These are phyloP conservation scores for Dioscorea dumetorum DNA, from an alignment of 106 monocot species.

Conservation along the genomic window DNA sequence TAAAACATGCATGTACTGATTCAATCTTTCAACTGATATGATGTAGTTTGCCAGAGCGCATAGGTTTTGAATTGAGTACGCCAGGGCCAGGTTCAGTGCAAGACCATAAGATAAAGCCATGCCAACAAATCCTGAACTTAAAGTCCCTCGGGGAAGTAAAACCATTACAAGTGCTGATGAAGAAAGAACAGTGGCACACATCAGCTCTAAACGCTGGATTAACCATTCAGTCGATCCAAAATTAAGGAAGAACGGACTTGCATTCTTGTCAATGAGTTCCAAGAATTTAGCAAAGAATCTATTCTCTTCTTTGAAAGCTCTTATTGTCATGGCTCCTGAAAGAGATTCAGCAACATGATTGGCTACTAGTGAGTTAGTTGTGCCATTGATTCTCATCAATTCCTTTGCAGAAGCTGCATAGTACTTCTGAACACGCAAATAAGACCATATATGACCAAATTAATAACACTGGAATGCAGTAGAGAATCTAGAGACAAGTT, in stretches of 20 bases:
- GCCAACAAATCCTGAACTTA: constrained; percentile 83
- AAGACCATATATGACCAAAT: background rate
- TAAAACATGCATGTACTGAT: constrained; percentile 71
- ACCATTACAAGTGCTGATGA: constrained; percentile 88
- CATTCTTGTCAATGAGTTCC: constrained; percentile 65
- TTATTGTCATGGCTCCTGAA: constrained; percentile 70
- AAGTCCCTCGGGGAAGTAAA: constrained; percentile 76
- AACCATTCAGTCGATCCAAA: constrained; percentile 83
- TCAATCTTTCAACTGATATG: constrained; percentile 88
- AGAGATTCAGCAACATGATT: constrained; percentile 91
- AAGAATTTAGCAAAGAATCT: constrained; percentile 49
- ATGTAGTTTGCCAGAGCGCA: constrained; percentile 77
- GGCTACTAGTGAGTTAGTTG: constrained; percentile 79
- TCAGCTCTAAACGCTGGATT: constrained; percentile 67
- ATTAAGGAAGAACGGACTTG: constrained; percentile 75
- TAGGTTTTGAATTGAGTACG: constrained; percentile 77
- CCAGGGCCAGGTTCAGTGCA: constrained; percentile 72
- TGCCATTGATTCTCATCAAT: constrained; percentile 95
- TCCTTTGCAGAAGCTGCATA: constrained; percentile 85
- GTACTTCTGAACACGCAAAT: constrained; percentile 45
- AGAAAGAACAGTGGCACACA: constrained; percentile 75
- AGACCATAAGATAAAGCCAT: constrained; percentile 97
- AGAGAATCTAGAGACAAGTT: background rate
- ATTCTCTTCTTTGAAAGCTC: constrained; percentile 72
- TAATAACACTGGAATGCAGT: too few relatives aligned